A percentile compares a stretch with the other conserved stretches of the same genome.
phyloP scores from a whole-genome alignment of 2,329 filamentous ascomycete genomes.

The Botrytis galanthina region DNA sequence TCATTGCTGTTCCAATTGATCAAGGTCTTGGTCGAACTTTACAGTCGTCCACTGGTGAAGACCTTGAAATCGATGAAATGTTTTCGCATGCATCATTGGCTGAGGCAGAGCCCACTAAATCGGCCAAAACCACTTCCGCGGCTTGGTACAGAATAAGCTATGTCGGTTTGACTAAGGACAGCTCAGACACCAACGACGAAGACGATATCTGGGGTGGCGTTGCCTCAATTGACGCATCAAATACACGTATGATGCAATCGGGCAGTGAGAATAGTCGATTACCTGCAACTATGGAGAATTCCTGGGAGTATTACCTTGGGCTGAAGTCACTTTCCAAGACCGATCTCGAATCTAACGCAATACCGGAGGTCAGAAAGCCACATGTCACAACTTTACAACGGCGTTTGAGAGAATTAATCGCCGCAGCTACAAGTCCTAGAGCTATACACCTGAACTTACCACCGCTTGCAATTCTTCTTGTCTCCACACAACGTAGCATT shows the following conservation, averaged over 20 bases:
- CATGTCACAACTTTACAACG: slow-evolving; percentile 62
- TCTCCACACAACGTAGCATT: slow-evolving; percentile 89
- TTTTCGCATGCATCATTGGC: slow-evolving; percentile 51
- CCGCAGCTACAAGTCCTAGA: slow-evolving; percentile 82
- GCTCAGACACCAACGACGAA: slow-evolving; percentile 50
- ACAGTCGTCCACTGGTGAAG: slow-evolving; percentile 58
- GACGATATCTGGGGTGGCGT: slow-evolving; percentile 81
- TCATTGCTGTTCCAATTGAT: slow-evolving; percentile 87
- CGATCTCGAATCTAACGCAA: slow-evolving; percentile 42
- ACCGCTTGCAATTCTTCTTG: slow-evolving; percentile 81
- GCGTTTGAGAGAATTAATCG: slow-evolving; percentile 78
- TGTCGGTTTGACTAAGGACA: slow-evolving; percentile 58
- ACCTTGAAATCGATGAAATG: slow-evolving; percentile 68
- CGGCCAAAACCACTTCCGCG: slow-evolving; percentile 50
- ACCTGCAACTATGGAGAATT: slow-evolving; percentile 71
- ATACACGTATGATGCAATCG: slow-evolving; percentile 86
- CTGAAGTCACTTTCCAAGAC: slow-evolving; percentile 63
- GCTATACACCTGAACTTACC: slow-evolving; percentile 86
- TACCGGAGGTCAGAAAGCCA: slow-evolving; percentile 46
- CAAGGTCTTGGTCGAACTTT: slow-evolving; percentile 78
- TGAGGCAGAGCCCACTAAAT: slow-evolving; percentile 43
- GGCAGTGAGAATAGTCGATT: slow-evolving; percentile 81
- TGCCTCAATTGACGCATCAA: slow-evolving; percentile 79
- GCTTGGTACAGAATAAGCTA: slow-evolving; percentile 93
- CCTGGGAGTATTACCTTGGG: slow-evolving; percentile 89